Base-by-base conservation (phyloP, 2,329 filamentous ascomycete genomes). In the Pseudogymnoascus destructans region DNA sequence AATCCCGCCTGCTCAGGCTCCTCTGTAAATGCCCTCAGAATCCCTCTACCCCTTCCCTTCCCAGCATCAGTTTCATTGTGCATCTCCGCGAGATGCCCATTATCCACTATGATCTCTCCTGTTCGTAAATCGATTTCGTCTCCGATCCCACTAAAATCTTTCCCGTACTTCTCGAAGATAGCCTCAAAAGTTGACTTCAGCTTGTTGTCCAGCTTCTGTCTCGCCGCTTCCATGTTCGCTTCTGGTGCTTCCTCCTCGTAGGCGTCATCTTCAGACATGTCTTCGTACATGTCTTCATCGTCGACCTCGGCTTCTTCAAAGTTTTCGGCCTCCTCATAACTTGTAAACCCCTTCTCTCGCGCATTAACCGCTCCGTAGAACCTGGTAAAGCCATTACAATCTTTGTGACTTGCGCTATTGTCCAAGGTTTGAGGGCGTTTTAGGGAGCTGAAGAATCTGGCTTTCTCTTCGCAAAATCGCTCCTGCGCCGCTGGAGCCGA, bases 111-210 rank as follows among this genome's bases (percentile, higher is more conserved):
- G 52, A 97, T 83, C 60, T 87, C 77, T 58, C 89, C 90, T 0
- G 87, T 92, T 57, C 77, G 75, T 59, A 95, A 75, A 70, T 97
- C 89, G 66, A 97, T 90, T 73, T 95, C 90, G 70, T 97, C 92
- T 58, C 86, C 89, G 57, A 92, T 78, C 4, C 84, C 86, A 1
- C 83, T 82, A 67, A 95, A 95, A 69, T 96, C 86, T 63, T 78
- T 84, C 57, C 79, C 84, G 69, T 95, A 96, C 70, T 95, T 96
- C 61, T 86, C 81, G 68, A 95, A 95, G 59, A 97, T 95, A 59
- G 81, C 76, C 68, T 95, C 90, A 69, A 95, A 93, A 3, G 83
- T 83, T n/a, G 82, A 84, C 69, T 93, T 92, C 40, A 95, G 79
- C 60, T 82, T 83, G 62, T 77, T 74, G 62, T 87, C 84, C 59